These are phyloP conservation scores for Apium graveolens DNA, from an alignment of 129 eudicot genomes.

Conservation along the genomic window DNA sequence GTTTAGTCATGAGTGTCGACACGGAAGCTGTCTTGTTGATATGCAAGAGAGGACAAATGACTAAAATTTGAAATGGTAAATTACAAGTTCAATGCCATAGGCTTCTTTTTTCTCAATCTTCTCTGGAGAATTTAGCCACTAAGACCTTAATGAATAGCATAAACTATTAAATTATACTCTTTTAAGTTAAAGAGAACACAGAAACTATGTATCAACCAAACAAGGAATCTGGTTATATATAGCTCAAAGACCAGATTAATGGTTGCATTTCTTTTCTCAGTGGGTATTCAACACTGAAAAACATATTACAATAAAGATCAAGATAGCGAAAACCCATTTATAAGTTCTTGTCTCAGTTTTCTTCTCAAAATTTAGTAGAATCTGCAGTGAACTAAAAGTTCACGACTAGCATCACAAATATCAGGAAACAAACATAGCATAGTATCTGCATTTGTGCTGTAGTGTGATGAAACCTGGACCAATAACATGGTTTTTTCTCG, in stretches of 20 bases:
- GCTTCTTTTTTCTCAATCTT: background rate
- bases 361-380: background rate
- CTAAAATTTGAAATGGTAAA: background rate
- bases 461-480: background rate
- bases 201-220: no score
- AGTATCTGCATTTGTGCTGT: background rate
- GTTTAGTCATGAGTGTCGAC: background rate
- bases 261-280: background rate
- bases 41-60: background rate
- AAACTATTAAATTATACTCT: background rate
- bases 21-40: background rate
- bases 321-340: background rate
- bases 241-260: no score
- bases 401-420: background rate
- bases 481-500: background rate
- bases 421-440: background rate
- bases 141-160: background rate
- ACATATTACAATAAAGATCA: background rate
- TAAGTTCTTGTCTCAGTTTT: background rate
- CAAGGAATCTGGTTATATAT: no score
- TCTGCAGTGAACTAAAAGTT: background rate
- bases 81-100: background rate
- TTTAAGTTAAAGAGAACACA: background rate
- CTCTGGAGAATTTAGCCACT: background rate
- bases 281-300: background rate